Conservation (phyloP, 805 yeast genomes). For the Hanseniaspora occidentalis region DNA sequence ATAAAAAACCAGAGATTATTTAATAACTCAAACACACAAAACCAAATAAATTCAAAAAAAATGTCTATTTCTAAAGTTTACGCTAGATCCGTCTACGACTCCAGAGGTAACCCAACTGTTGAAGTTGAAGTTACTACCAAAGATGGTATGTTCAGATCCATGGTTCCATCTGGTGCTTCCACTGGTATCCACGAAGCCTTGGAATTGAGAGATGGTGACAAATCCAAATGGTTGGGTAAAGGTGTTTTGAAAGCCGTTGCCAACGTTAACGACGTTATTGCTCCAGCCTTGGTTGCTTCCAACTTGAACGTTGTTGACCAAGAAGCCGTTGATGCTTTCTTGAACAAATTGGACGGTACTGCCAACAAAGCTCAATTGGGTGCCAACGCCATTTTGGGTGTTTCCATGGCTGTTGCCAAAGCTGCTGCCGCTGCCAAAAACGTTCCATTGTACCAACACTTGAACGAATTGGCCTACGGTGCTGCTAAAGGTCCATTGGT, state of each 20-base stretch:
- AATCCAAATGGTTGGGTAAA: conserved; percentile 96
- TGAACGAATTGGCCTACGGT: conserved; percentile 53
- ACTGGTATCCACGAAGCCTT: conserved; percentile 98
- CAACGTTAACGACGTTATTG: conserved; percentile 89
- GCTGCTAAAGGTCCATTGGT: conserved; percentile 69
- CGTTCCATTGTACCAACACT: conserved; percentile 87
- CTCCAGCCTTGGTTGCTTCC: conserved; percentile 81
- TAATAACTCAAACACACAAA: conserved; percentile 1
- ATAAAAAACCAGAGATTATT: conserved; percentile 7
- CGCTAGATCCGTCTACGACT: conserved; percentile 97
- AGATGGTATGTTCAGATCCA: conserved; percentile 89
- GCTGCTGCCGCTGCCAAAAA: conserved; percentile 96
- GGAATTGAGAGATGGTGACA: conserved; percentile 97
- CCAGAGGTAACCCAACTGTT: conserved; percentile 99
- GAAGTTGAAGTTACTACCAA: conserved; percentile 94
- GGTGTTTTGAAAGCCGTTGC: conserved; percentile 96
- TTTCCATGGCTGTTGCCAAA: conserved; percentile 91
- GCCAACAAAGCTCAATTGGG: conserved; percentile 95
- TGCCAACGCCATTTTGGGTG: conserved; percentile 98
- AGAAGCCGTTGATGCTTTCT: conserved; percentile 74
- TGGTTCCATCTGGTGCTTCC: conserved; percentile 99
- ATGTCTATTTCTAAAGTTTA: conserved; percentile 82
- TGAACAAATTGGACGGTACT: conserved; percentile 85
- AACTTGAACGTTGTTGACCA: conserved; percentile 79
- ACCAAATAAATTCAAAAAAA: too few species aligned